Evolutionary conservation across 202 grass and related monocot species (phyloP).

Genomic region (Panicum hallii): DNA sequence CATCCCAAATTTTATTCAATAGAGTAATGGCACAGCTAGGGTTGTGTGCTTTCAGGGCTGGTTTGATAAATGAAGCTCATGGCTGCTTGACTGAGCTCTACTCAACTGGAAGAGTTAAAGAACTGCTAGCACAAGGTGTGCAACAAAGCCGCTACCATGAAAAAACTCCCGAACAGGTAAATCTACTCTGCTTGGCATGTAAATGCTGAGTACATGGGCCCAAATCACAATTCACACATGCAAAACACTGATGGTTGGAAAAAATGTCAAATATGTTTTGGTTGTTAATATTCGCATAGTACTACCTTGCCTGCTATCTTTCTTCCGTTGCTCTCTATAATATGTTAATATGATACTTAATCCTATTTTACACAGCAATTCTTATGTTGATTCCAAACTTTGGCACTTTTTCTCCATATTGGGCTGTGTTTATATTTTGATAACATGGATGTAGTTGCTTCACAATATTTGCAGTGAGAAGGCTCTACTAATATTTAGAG

Average conservation of each 20-base stretch:
- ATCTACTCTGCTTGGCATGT: not conserved
- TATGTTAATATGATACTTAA: not conserved
- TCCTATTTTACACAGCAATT: not conserved
- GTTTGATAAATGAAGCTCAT: constrained; percentile 86
- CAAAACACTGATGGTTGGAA: not conserved
- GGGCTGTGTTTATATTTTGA: not conserved
- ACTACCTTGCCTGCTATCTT: not conserved
- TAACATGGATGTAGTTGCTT: constrained; percentile 17
- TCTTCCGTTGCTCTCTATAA: not conserved
- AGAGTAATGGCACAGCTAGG: constrained; percentile 78
- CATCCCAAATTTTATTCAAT: constrained; percentile 82
- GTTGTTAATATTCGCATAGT: not conserved
- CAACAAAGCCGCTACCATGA: constrained; percentile 82
- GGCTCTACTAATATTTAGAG: not conserved
- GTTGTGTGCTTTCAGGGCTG: constrained; percentile 72
- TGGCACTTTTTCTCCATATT: not conserved
- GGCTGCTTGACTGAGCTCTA: constrained; percentile 84
- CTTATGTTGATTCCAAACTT: not conserved
- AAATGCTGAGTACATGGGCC: not conserved
- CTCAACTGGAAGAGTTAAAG: constrained; percentile 78
- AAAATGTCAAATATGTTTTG: not conserved
- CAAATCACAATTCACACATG: not conserved
- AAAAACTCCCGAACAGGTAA: constrained; percentile 96
- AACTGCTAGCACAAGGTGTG: constrained; percentile 90
- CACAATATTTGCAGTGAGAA: not conserved